Base-by-base conservation (phyloP, 495 filamentous ascomycete species). In the Penicillium coprophilum region DNA sequence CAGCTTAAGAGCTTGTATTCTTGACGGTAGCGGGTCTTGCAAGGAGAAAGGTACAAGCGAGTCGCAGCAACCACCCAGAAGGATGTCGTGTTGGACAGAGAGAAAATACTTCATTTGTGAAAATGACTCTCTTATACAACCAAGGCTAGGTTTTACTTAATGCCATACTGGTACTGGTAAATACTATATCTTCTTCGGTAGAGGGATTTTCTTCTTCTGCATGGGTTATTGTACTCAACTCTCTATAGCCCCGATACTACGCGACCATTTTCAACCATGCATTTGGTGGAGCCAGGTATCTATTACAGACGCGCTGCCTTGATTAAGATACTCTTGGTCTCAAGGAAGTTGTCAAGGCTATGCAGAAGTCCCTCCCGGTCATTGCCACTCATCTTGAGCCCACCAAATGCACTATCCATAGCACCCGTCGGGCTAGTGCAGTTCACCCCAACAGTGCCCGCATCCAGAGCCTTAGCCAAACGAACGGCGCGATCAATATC, bases 331-430 rank as follows among this genome's bases (percentile, higher is more conserved):
- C 73, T 71, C 68, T 83, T 82, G 0, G 67, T 75, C 68, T 82
- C 77, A 38, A 82, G 56, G 54, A 74, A 82, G 40, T 73, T 76
- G 30, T 78, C 70, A 60, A 82, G 65, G 53, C 75, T 78, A 58
- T 76, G 65, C 57, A 72, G 21, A 62, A 55, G 43, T 40, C 61
- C 47, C 74, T 94, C 89, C 21, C 91, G 73, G 3, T 91, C 92
- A 64, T 89, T 88, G n/a, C 91, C 93, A 67, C 86, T 90, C 81
- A 92, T 88, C 78, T 96, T 96, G 47, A 91, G 88, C 1, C 93
- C 92, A 30, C 92, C 92, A 73, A 95, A 94, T 13, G 90, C 89
- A 45, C 90, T 80, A 55, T 80, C 80, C 45, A 75, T 79, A 0
- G 72, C 86, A 61, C 53, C 75, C 77, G 66, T 87, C 72, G 40